Base-by-base conservation (phyloP, 2,329 filamentous ascomycete genomes). In the Cytospora chrysosperma region DNA sequence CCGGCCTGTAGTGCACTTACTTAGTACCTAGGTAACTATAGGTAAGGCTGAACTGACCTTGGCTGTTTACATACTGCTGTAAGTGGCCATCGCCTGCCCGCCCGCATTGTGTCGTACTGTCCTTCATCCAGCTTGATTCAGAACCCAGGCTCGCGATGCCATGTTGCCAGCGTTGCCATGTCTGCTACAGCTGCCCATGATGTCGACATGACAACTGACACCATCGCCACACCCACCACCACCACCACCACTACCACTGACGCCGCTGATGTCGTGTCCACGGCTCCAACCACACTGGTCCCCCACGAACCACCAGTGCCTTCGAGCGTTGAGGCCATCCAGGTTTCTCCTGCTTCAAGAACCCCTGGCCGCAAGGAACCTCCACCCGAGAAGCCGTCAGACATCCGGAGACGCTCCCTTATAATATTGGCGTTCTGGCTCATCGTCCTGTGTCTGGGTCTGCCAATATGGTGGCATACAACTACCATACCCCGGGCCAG, bases 381-480 rank as follows among this genome's bases (percentile, higher is more conserved):
- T n/a, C 92, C 93, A 43, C 88, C 92, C 32, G 93, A 98, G 79
- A 89, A 86, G 67, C 78, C 84, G 24, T 82, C 88, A 68, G 87
- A 89, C 67, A 80, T 89, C 58, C 85, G 85, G 72, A 85, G 89
- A 63, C 88, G 95, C 61, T 85, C 86, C 55, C 81, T 82, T 67
- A 89, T 98, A 57, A 88, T 99, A 67, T 75, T 91, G 66, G 94
- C 94, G 10, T 98, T 97, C 76, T 99, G 95, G 95, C 80, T 87
- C 6, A 87, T 98, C 43, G 91, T 96, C 8, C 74, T 96, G 8
- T 84, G 89, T 32, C 78, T 99, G 7, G 95, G 95, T 3, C 75
- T 99, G 68, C 95, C 95, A 63, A 89, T 96, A 84, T 99, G 95
- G 95, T 96, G 92, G 88, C 88, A 88, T 75, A 98, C 95, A 0